Base-by-base conservation (phyloP, 2,329 filamentous ascomycete genomes). In the Eutypa lata region DNA sequence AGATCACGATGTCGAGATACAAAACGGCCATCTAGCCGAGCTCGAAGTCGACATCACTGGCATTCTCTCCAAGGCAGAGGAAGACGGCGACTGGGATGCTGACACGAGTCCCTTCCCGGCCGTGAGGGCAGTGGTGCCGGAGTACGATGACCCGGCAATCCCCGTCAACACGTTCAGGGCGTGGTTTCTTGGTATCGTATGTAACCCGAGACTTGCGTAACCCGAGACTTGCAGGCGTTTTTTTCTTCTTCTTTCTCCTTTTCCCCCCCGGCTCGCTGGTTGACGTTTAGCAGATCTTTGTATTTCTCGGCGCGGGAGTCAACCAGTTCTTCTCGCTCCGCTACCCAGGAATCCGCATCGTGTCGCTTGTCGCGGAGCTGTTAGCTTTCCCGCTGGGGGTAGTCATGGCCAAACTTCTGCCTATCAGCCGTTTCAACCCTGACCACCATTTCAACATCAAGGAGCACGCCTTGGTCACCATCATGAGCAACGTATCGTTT, bases 401-500 rank as follows among this genome's bases (percentile, higher is more conserved):
- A 21, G 59, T 63, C 7, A 58, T 76, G 5, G 71, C 73, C 10
- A 71, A 70, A 22, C 35, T 68, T 3, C 62, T 76, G 5, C 75
- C 74, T 1, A 61, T 75, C 38, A 63, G 61, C 51, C 63, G 65
- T 4, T 57, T 73, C 31, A 77, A 77, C 53, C 74, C 73, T 0
- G 73, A 75, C 51, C 66, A 65, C 38, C 61, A 67, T 48, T 77
- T 76, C 61, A 77, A 76, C 55, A 72, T 76, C 61, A 77, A 77
- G 55, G 75, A 77, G 47, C 75, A 77, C 51, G 69, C 72, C 1
- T 56, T 76, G 14, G 68, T 76, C 35, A 74, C 74, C 37, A 75
- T 77, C 49, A 76, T 77, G 74, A 73, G 70, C 56, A 79, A 78
- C 53, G 73, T 77, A 18, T 74, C 73, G 5, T 77, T 78, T 53